Base-by-base conservation (phyloP, 1,284 basidiomycete species). In the Vanrija sp. region DNA sequence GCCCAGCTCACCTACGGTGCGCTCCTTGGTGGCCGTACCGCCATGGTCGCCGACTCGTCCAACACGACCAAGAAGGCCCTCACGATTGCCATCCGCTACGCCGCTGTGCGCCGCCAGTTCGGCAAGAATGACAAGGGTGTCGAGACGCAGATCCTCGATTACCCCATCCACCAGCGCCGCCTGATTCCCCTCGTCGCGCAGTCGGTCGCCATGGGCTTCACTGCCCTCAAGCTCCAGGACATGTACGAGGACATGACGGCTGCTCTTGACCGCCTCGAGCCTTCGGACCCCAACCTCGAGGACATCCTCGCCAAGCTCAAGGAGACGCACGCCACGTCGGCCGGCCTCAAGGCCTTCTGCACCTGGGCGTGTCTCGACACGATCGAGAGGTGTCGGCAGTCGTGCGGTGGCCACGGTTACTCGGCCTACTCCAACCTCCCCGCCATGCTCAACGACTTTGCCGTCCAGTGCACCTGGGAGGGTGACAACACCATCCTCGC, bases 341-440 rank as follows among this genome's bases (percentile, higher is more conserved):
- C 81, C 2, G 81, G 81, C 31, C 71, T 83, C 49, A 83, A 83
- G 73, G 81, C 81, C 16, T 82, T 82, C 75, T 83, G 80, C 67
- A 82, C 81, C 6, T 83, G 81, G 81, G 76, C 76, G 8, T 79
- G 78, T 45, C 73, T 83, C 46, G 78, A 81, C 57, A 79, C 79
- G 18, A 82, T 83, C 50, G 81, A 82, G 64, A 79, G 78, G 51
- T 80, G 80, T 56, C 71, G 81, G 47, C 77, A 82, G 68, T 69
- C 78, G n/a, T 79, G 78, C 53, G 81, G 81, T 57, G 81, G 81
- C 6, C 81, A 82, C 64, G 81, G 81, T 7, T 83, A 82, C 68
- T 81, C 79, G 27, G 76, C 79, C 18, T 82, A 83, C 70, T 79
- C 80, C 7, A 79, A 78, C 47, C 73, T 83, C 41, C 78, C 81